phyloP scores from a whole-genome alignment of 768 basidiomycete species.

The Leccinum boreale region DNA sequence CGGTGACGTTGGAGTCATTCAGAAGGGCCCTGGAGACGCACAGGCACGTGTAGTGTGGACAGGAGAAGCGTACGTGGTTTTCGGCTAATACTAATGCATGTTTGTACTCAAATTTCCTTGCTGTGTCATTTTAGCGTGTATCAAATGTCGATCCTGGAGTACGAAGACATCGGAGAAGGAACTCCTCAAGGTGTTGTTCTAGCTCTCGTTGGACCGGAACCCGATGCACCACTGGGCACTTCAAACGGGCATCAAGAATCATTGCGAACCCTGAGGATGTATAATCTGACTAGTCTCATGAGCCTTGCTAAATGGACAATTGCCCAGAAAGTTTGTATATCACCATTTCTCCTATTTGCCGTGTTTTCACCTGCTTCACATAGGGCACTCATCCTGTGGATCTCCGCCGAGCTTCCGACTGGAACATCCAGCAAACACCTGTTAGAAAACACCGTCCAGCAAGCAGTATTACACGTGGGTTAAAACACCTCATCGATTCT shows the following conservation, averaged over 20 bases:
- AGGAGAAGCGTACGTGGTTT: constrained; percentile 63
- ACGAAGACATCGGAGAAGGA: constrained; percentile 52
- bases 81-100: not conserved
- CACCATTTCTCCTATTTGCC: not conserved
- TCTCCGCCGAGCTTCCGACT: constrained; percentile 48
- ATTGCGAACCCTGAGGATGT: constrained; percentile 68
- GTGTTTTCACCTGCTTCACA: constrained; percentile 2
- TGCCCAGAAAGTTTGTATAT: constrained; percentile 53
- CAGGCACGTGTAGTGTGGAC: constrained; percentile 65
- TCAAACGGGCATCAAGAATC: constrained; percentile 51
- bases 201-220: constrained; percentile 65
- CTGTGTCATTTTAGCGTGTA: constrained; percentile 49
- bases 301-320: constrained; percentile 75
- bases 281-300: constrained; percentile 71
- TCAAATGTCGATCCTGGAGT: constrained; percentile 75
- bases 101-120: not conserved
- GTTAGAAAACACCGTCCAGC: constrained; percentile 49
- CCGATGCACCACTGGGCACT: constrained; percentile 37
- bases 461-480: constrained; percentile 56
- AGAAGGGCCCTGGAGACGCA: constrained; percentile 71
- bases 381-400: constrained; percentile 63
- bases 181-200: constrained; percentile 73
- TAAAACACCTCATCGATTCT: constrained; percentile 54
- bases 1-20: constrained; percentile 38
- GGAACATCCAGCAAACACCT: constrained; percentile 47